Evolutionary conservation across 768 basidiomycete species (phyloP).

Genomic region (Mycena amicta): DNA sequence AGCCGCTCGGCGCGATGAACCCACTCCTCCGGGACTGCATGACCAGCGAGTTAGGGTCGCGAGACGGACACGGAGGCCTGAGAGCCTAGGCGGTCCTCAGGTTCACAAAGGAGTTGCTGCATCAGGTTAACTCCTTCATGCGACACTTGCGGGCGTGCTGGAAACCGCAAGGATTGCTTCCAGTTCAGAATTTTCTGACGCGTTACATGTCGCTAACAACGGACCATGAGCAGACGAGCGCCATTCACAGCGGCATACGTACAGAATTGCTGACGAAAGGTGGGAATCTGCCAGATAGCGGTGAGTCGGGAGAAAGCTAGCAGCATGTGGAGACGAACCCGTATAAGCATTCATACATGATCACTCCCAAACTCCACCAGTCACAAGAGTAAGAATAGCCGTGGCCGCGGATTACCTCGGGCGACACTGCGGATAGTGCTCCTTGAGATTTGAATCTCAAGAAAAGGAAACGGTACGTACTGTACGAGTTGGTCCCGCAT

Average conservation of each 20-base stretch:
- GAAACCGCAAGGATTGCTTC: slow-evolving; percentile 87
- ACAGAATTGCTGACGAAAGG: slow-evolving; percentile 96
- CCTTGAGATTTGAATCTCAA: slow-evolving; percentile 20
- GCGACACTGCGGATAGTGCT: slow-evolving; percentile 79
- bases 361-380: slow-evolving; percentile 98
- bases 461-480: slow-evolving; percentile 49
- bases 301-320: slow-evolving; percentile 15
- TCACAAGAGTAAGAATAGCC: slow-evolving; percentile 95
- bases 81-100: slow-evolving; percentile 90
- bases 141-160: slow-evolving; percentile 78
- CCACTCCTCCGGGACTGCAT: slow-evolving; percentile 74
- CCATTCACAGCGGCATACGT: slow-evolving; percentile 30
- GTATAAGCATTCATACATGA: slow-evolving; percentile 95
- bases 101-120: slow-evolving; percentile 89
- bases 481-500: slow-evolving; percentile 86
- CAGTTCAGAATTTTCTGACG: slow-evolving; percentile 98
- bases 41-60: slow-evolving; percentile 78
- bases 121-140: slow-evolving; percentile 87
- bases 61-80: slow-evolving; percentile 67
- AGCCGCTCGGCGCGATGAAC: slow-evolving; percentile 55
- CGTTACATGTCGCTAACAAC: slow-evolving; percentile 80
- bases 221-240: slow-evolving; percentile 19
- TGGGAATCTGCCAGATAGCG: slow-evolving; percentile 65
- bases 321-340: slow-evolving; percentile 55
- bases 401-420: slow-evolving; percentile 86